phyloP scores from a whole-genome alignment of 2,329 filamentous ascomycete species.

The Bipolaris zeicola region DNA sequence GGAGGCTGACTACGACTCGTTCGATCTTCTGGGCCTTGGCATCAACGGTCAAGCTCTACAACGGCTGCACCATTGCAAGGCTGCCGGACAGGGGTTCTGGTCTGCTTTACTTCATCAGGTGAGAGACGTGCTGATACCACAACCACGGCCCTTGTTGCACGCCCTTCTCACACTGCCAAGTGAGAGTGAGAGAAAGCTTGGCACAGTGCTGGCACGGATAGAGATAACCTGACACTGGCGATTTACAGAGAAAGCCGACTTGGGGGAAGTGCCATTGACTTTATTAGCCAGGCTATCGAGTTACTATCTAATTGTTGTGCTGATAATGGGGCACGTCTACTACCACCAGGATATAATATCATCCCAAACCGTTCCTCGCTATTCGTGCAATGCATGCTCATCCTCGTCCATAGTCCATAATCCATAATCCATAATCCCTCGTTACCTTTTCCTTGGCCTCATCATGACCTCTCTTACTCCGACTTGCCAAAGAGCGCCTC shows the following conservation, averaged over 20 bases:
- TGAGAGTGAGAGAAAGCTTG: not conserved
- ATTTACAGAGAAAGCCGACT: not conserved
- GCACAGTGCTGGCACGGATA: not conserved
- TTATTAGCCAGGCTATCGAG: slow-evolving; percentile 33
- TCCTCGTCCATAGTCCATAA: not conserved
- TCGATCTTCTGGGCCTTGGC: slow-evolving; percentile 22
- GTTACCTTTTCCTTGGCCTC: slow-evolving; percentile 17
- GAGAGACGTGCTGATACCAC: too few species aligned
- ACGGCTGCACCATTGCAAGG: slow-evolving; percentile 8
- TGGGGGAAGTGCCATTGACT: slow-evolving; percentile 27
- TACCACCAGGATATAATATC: slow-evolving; percentile 36
- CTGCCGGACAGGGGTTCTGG: slow-evolving; percentile 7
- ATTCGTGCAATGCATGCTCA: slow-evolving; percentile 32
- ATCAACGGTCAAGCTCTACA: slow-evolving; percentile 15
- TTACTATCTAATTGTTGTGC: slow-evolving; percentile 48
- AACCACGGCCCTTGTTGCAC: too few species aligned
- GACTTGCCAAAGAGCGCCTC: slow-evolving; percentile 73
- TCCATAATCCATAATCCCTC: slow-evolving; percentile 1
- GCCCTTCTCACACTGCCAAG: not conserved
- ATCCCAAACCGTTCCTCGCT: slow-evolving; percentile 35
- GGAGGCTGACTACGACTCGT: slow-evolving; percentile 6
- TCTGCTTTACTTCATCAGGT: not conserved
- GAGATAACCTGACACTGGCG: not conserved
- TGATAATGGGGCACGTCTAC: slow-evolving; percentile 37
- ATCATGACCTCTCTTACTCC: slow-evolving; percentile 48